A percentile compares a stretch with the other conserved stretches of the same genome.
Conservation (phyloP, 345 rosid species). For the Arabis alpina region DNA sequence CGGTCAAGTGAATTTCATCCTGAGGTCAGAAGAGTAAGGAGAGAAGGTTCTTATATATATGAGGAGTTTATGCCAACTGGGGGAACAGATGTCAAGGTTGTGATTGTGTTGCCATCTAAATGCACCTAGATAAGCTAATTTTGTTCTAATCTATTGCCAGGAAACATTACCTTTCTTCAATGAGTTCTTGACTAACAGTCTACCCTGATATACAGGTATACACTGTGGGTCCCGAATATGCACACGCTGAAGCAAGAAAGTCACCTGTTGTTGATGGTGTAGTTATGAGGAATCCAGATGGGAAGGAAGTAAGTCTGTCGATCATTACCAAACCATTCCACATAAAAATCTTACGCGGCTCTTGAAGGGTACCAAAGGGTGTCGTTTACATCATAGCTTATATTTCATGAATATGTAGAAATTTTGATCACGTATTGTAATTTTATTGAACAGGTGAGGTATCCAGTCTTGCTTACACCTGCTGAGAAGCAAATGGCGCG, state of each 20-base stretch:
- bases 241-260: conserved; percentile 99
- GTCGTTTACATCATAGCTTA: conserved; percentile 9
- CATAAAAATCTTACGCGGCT: conserved; percentile 25
- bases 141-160: not conserved
- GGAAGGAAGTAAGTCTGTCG: conserved; percentile 81
- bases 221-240: conserved; percentile 98
- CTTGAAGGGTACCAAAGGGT: conserved; percentile 7
- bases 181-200: conserved; percentile 26
- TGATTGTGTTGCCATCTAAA: conserved; percentile 8
- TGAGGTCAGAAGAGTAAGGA: conserved; percentile 97
- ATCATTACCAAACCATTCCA: conserved; percentile 23
- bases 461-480: conserved; percentile 89
- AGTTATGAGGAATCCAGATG: conserved; percentile 97
- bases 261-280: conserved; percentile 99
- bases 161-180: conserved; percentile 8
- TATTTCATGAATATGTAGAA: conserved; percentile 21
- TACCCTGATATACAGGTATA: conserved; percentile 68
- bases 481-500: conserved; percentile 99
- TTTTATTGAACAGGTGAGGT: conserved; percentile 66
- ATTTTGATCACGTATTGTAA: conserved; percentile 21
- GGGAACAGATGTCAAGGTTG: conserved; percentile 99
- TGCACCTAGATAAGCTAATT: conserved; percentile 1
- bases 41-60: conserved; percentile 96
- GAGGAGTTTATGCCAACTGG: conserved; percentile 99
- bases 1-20: conserved; percentile 99